Evolutionary conservation across 1,139 yeast genomes (phyloP), one percentile per base, ranked within the genome.

Genomic region (Candida sp.): DNA sequence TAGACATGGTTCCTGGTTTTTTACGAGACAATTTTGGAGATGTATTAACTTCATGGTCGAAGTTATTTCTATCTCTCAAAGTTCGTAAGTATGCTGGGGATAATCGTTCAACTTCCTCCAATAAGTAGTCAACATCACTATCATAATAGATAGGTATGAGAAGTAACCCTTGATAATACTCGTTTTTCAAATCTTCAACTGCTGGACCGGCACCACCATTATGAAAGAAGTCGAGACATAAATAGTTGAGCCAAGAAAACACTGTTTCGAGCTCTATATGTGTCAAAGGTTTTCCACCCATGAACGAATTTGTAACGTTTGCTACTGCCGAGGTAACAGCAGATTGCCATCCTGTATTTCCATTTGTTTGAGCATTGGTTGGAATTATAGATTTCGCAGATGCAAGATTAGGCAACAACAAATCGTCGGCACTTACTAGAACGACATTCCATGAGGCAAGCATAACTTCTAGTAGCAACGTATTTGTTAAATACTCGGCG

Each of bases 171-270:
- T 85, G 89, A 57, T 84, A 87, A 35, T 77, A 77, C 39, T 76
- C 80, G 45, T 81, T 80, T 50, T 82, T 84, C 54, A 88, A 65
- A 8, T 78, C 80, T 49, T 77, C 82, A 35, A 87, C 57, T 0
- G 90, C 78, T 0, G 95, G 95, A 0, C 96, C 96, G 41, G 84
- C 85, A 1, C 96, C 96, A 45, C 79, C 83, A 55, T 87, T 84
- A 57, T 88, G 82, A 64, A 89, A 88, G 58, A 87, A 88, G 47
- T 82, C 89, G 43, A 79, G 64, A 48, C 84, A 79, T 33, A 87
- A 64, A 8, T 84, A 73, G 43, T 80, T 73, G 21, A 87, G 61
- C 96, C 96, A 89, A 1, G 79, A 73, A 50, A 85, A 82, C 1
- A 87, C 80, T 1, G 85, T 79, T 45, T 84, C 90, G 36, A 86